Evolutionary conservation across 2,329 filamentous ascomycete species (phyloP), one percentile per base, ranked within the genome.

Genomic region (Fusarium duplospermum): DNA sequence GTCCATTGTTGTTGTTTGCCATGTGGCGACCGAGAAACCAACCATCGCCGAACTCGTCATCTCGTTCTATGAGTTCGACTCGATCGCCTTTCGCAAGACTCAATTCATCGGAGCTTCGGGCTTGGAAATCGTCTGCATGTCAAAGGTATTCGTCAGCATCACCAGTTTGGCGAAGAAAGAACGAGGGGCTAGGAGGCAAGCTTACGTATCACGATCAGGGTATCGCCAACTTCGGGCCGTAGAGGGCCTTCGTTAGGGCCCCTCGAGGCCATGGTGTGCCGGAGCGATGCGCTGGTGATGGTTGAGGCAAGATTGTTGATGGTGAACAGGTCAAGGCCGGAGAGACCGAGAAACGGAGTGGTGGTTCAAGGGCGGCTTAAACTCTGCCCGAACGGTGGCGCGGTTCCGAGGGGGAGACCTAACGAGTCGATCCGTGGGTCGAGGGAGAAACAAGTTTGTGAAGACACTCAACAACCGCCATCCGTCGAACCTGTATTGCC

Each of bases 101-200:
- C 80, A 99, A 88, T 87, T 99, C 96, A 84, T 99, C 96, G 67
- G 94, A 93, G 83, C 95, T 97, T 76, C 96, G 92, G 67, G 96
- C 95, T 77, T 92, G 87, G 82, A 99, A 98, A 84, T 98, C 95
- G 84, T 99, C 94, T 97, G 67, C 52, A 66, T 45, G 50, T 50
- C 42, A 35, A 42, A 47, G 52, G 70, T 62, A 69, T 31, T 60
- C 20, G 69, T 70, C 40, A 73, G 75, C 29, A 69, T 66, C 59
- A 54, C 57, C 52, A 66, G 35, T 54, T 33, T 27, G 45, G 27
- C 20, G 57, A 67, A 35, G 35, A 66, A 72, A 66, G 20, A 52
- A 65, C 57, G 62, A 52, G 89, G 57, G 52, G 27, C 31, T 50
- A 35, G 24, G 45, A 66, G 31, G 50, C 61, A 59, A 40, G 84